phyloP scores from a whole-genome alignment of 768 basidiomycete genomes.

The Lanmaoa rubissima region DNA sequence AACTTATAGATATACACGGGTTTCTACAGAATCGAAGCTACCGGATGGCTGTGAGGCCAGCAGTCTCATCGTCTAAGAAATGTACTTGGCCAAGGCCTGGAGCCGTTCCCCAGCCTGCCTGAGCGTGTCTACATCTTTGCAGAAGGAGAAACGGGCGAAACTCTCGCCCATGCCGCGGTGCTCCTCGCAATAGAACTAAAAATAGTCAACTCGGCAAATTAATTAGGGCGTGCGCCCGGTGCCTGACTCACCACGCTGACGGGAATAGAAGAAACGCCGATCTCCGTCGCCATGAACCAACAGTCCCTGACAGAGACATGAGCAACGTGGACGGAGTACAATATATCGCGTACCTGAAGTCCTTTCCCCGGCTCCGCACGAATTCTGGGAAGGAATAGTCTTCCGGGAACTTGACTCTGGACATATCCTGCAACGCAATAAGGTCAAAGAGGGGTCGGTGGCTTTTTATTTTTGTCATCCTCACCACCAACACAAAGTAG shows the following conservation, averaged over 20 bases:
- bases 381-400: constrained; percentile 79
- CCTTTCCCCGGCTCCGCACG: constrained; percentile 75
- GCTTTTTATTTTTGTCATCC: constrained; percentile 20
- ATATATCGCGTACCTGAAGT: constrained; percentile 64
- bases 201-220: constrained; percentile 8
- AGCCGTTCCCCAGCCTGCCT: constrained; percentile 81
- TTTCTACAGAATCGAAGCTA: background rate
- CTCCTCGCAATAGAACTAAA: constrained; percentile 87
- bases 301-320: constrained; percentile 56
- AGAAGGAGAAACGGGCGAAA: constrained; percentile 89
- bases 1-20: background rate
- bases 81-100: constrained; percentile 66
- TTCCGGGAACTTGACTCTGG: constrained; percentile 73
- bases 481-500: constrained; percentile 86
- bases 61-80: constrained; percentile 25
- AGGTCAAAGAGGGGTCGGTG: background rate
- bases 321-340: constrained; percentile 1
- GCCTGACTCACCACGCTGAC: constrained; percentile 80
- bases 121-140: constrained; percentile 90
- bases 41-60: background rate
- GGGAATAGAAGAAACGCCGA: constrained; percentile 91
- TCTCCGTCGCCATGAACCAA: constrained; percentile 91
- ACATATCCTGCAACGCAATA: constrained; percentile 58
- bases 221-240: background rate
- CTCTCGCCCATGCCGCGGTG: constrained; percentile 84